Evolutionary conservation across 2,329 filamentous ascomycete species (phyloP).

Genomic region (Fusarium mangiferae): DNA sequence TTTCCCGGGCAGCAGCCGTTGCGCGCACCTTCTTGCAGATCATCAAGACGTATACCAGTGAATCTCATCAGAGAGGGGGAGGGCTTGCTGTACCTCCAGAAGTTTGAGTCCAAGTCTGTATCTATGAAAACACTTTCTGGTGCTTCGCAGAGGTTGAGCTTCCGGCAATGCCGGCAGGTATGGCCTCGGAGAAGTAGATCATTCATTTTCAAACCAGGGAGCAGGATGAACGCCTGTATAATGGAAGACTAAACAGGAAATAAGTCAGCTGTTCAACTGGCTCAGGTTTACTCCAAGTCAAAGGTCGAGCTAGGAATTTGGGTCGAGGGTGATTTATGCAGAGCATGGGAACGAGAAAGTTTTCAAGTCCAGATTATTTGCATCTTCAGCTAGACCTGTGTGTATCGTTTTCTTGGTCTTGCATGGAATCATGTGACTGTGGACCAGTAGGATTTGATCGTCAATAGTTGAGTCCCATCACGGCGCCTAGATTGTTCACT

Average conservation of each 20-base stretch:
- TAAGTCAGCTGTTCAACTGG: background rate
- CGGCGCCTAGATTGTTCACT: background rate
- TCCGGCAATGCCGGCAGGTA: background rate
- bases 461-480: background rate
- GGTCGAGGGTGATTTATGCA: background rate
- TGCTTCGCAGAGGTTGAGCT: background rate
- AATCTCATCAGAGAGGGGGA: background rate
- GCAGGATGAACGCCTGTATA: background rate
- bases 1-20: background rate
- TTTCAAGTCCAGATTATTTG: background rate
- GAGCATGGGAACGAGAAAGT: background rate
- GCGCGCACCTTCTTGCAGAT: background rate
- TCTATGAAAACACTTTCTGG: background rate
- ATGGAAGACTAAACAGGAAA: accelerated
- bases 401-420: background rate
- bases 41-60: background rate
- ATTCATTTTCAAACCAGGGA: background rate
- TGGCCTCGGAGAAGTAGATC: background rate
- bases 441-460: background rate
- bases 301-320: background rate
- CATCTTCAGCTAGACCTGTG: too few relatives aligned
- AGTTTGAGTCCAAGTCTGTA: background rate
- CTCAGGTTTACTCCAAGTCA: background rate
- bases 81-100: background rate
- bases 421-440: background rate